phyloP scores from a whole-genome alignment of 805 yeast genomes.

The Candida awuae region DNA sequence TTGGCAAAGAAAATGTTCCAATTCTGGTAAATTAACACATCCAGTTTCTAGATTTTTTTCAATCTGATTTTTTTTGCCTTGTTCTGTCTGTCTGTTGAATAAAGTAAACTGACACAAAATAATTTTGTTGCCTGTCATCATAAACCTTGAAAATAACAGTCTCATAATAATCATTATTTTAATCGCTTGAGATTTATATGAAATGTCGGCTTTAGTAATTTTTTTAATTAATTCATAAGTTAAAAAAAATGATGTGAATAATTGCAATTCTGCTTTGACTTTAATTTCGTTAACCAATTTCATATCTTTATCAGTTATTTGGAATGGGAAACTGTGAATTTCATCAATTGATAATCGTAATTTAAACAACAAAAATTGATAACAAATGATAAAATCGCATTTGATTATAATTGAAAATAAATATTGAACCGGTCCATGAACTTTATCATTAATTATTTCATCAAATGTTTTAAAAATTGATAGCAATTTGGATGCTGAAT shows the following conservation, averaged over 20 bases:
- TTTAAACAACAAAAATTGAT: constrained; percentile 1
- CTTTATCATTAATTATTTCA: constrained; percentile 1
- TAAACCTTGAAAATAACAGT: constrained; percentile 2
- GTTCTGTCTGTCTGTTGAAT: not conserved
- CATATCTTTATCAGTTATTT: not conserved
- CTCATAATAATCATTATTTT: constrained; percentile 2
- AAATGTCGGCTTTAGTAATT: constrained; percentile 2
- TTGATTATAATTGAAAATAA: constrained; percentile 3
- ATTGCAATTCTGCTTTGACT: constrained; percentile 3
- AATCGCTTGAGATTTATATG: not conserved
- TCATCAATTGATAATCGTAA: constrained; percentile 8
- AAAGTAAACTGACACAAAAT: constrained; percentile 1
- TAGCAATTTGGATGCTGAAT: not conserved
- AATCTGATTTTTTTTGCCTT: not conserved
- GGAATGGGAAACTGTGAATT: constrained; percentile 2
- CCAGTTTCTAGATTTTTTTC: not conserved
- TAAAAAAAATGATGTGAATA: constrained; percentile 1
- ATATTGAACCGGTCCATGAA: not conserved
- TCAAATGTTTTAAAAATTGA: constrained; percentile 3
- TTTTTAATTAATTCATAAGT: constrained; percentile 3
- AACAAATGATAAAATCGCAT: constrained; percentile 2
- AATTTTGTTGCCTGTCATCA: constrained; percentile 1
- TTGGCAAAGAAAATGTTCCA: constrained; percentile 1
- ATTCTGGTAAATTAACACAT: constrained; percentile 1
- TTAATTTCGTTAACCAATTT: constrained; percentile 1